phyloP scores from a whole-genome alignment of 23 red algal genomes.

The Pyropia yezoensis region DNA sequence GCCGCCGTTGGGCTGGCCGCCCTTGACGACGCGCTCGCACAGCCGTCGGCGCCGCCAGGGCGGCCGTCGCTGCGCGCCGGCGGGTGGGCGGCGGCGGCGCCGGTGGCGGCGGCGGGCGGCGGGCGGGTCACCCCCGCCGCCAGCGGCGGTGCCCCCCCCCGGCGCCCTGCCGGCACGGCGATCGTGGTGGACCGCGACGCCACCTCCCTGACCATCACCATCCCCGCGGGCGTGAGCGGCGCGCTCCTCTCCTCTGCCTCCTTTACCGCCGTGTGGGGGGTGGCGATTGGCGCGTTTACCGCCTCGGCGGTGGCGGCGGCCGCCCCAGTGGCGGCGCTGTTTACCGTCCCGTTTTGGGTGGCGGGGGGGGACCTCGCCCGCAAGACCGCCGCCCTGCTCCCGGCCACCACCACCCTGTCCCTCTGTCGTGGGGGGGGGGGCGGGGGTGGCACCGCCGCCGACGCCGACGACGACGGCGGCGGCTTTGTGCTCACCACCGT shows the following conservation, averaged over 20 bases:
- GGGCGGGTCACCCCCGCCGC: not conserved
- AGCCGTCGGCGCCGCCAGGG: not conserved
- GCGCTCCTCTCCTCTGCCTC: constrained; percentile 28
- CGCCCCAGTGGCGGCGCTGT: constrained; percentile 35
- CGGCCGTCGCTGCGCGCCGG: constrained; percentile 2
- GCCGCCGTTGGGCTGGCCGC: constrained; percentile 22
- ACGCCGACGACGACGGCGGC: too few species aligned
- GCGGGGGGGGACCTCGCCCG: constrained; percentile 33
- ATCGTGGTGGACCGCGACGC: constrained; percentile 30
- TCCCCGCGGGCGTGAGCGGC: constrained; percentile 30
- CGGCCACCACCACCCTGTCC: constrained; percentile 11
- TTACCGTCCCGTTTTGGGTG: constrained; percentile 68
- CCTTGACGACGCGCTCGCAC: constrained; percentile 21
- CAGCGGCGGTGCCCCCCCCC: not conserved
- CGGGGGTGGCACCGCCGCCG: not conserved
- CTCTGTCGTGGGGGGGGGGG: constrained; percentile 35
- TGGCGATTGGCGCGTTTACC: constrained; percentile 42
- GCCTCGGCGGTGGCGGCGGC: constrained; percentile 38
- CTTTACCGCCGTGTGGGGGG: constrained; percentile 40
- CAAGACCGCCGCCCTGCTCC: constrained; percentile 22
- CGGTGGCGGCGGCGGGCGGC: not conserved
- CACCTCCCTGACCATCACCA: constrained; percentile 13
- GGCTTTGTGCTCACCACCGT: too few species aligned
- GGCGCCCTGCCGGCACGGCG: constrained; percentile 25
- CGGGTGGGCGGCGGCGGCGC: not conserved